Evolutionary conservation across 2,329 filamentous ascomycete genomes (phyloP), one percentile per base, ranked within the genome.

Genomic region (Rasamsonia emersonii): DNA sequence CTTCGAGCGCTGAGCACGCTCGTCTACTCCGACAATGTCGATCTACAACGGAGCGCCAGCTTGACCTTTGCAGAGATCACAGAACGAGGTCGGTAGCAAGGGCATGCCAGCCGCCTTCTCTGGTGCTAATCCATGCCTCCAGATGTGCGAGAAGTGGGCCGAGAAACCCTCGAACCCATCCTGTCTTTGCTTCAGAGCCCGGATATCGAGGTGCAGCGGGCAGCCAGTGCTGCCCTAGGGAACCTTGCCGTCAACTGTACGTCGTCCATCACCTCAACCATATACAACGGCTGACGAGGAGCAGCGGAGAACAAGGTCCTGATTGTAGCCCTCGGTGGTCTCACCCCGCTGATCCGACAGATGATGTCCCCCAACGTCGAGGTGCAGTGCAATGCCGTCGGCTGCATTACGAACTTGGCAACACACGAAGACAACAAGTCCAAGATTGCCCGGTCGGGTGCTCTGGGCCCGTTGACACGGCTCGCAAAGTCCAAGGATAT

Each of bases 371-470:
- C 82, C 28, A 98, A 98, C 50, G 91, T 98, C 46, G 91, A 98
- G 59, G 91, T 98, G 16, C 91, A 98, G 63, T 98, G 91, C 70
- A 98, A 98, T 60, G 91, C 91, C 25, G 91, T 98, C 39, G 91
- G 91, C 31, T 98, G 91, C 67, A 98, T 98, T 59, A 98, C 91
- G 27, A 98, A 98, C 56, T 66, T 98, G 35, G 91, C 91, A 33
- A 98, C 91, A 3, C 91, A 98, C 53, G 91, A 98, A 64, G 91
- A 96, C 49, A 98, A 98, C 67, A 98, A 98, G 67, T 88, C 91
- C 37, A 95, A 93, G 66, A 98, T 98, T 58, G 91, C 91, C 46
- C 77, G 86, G 40, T 98, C 91, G 3, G 91, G 91, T 37, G 91
- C 91, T 33, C 71, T 98, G 35, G 85, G 82, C 5, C 91, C 91